These are phyloP conservation scores for Gastrodia elata DNA, from an alignment of 106 monocot species.

Conservation along the genomic window DNA sequence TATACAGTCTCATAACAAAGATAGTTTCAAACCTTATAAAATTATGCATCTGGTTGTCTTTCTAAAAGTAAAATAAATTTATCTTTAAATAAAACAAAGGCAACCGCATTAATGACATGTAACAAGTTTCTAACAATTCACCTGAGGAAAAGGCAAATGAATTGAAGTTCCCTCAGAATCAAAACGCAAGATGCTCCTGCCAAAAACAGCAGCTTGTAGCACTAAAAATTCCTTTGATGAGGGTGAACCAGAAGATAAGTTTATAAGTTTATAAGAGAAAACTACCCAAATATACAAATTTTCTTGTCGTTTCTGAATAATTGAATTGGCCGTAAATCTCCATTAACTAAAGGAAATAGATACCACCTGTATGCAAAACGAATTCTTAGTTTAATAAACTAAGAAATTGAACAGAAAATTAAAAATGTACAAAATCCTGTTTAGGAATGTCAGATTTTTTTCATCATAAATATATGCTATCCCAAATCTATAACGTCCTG, in stretches of 20 bases:
- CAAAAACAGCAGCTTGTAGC: background rate
- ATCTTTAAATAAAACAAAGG: background rate
- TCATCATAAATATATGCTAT: no score
- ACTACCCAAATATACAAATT: conserved; percentile 44
- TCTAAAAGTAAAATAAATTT: background rate
- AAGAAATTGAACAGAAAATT: background rate
- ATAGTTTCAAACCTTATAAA: background rate
- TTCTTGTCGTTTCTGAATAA: conserved; percentile 49
- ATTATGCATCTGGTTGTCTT: background rate
- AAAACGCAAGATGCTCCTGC: conserved; percentile 36
- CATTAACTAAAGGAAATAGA: conserved; percentile 52
- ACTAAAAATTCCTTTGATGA: background rate
- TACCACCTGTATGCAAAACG: conserved; percentile 56
- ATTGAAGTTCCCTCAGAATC: conserved; percentile 25
- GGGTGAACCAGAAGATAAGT: background rate
- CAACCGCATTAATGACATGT: background rate
- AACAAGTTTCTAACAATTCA: conserved; percentile 9
- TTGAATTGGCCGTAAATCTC: conserved; percentile 37
- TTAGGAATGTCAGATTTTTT: no score
- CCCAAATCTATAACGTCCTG: no score
- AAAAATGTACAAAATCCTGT: background rate
- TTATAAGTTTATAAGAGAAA: background rate
- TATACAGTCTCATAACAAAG: background rate
- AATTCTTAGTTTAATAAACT: background rate
- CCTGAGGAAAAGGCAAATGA: conserved; percentile 56